These are phyloP conservation scores for Phlebopus sp. DNA, from an alignment of 1,284 basidiomycete genomes.

Conservation along the genomic window DNA sequence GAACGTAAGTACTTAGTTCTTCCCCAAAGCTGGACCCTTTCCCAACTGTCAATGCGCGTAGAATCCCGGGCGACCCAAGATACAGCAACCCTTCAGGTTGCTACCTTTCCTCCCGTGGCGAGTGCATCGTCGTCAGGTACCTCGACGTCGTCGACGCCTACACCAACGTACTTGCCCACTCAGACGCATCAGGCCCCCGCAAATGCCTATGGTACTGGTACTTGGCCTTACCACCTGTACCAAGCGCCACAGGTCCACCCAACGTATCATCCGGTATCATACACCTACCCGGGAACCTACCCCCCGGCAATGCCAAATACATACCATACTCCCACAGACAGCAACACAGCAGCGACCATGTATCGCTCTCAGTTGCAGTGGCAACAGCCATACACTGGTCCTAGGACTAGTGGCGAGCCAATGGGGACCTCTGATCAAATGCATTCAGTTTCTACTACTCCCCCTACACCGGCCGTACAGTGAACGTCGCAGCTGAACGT, in stretches of 20 bases:
- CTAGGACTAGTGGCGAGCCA: conserved; percentile 19
- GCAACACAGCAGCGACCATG: conserved; percentile 22
- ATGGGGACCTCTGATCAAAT: conserved; percentile 22
- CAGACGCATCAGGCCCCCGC: conserved; percentile 24
- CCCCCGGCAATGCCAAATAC: conserved; percentile 10
- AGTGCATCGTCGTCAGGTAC: conserved; percentile 26
- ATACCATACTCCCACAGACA: conserved; percentile 16
- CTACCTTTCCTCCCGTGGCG: conserved; percentile 34
- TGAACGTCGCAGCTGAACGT: neutral
- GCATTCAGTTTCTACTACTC: conserved; percentile 1
- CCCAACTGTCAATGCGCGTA: conserved; percentile 6
- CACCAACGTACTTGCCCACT: conserved; percentile 20
- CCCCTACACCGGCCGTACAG: neutral
- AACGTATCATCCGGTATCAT: conserved; percentile 19
- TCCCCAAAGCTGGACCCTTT: neutral
- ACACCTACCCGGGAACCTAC: conserved; percentile 19
- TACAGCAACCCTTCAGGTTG: conserved; percentile 28
- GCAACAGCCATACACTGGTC: conserved; percentile 40
- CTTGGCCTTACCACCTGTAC: conserved; percentile 33
- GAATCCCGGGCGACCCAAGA: conserved; percentile 13
- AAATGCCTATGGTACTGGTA: conserved; percentile 24
- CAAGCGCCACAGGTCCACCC: conserved; percentile 13
- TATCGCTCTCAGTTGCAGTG: conserved; percentile 34
- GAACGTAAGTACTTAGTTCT: conserved; percentile 31
- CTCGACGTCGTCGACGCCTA: conserved; percentile 17